Conservation (phyloP, 2,329 filamentous ascomycete genomes). For the Dichotomopilus funicola region DNA sequence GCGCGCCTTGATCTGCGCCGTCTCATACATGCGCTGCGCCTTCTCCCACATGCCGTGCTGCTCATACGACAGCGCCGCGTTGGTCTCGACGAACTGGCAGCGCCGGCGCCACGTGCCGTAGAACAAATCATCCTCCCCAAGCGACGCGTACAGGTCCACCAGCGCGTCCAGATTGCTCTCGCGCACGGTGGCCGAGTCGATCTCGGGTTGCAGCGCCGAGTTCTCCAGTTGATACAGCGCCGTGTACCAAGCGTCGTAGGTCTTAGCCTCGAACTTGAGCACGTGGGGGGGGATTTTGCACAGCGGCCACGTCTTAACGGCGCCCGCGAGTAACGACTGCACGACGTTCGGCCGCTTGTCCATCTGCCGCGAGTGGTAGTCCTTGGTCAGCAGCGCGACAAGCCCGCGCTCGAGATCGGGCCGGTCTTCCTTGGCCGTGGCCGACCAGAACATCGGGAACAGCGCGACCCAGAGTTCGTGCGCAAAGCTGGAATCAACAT, state of each 20-base stretch:
- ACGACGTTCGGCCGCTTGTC: conserved; percentile 95
- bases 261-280: conserved; percentile 88
- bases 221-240: conserved; percentile 86
- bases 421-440: conserved; percentile 78
- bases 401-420: conserved; percentile 85
- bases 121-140: conserved; percentile 95
- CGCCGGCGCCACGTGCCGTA: conserved; percentile 94
- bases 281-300: conserved; percentile 95
- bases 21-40: conserved; percentile 93
- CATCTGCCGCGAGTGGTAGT: conserved; percentile 90
- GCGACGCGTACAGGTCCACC: conserved; percentile 81
- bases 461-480: conserved; percentile 86
- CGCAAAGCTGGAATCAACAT: conserved; percentile 73
- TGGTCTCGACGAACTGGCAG: conserved; percentile 95
- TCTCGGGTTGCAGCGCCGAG: conserved; percentile 72
- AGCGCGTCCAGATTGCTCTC: conserved; percentile 95
- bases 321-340: conserved; percentile 82
- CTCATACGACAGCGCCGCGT: conserved; percentile 93
- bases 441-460: conserved; percentile 92
- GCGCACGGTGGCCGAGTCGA: conserved; percentile 75
- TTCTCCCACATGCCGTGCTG: conserved; percentile 99
- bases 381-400: conserved; percentile 84
- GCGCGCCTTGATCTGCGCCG: conserved; percentile 91
- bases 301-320: conserved; percentile 73
- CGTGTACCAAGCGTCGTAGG: conserved; percentile 97